These are phyloP conservation scores for Elongisporangium anandrum DNA, from an alignment of 352 stramenopile genomes.

Conservation along the genomic window DNA sequence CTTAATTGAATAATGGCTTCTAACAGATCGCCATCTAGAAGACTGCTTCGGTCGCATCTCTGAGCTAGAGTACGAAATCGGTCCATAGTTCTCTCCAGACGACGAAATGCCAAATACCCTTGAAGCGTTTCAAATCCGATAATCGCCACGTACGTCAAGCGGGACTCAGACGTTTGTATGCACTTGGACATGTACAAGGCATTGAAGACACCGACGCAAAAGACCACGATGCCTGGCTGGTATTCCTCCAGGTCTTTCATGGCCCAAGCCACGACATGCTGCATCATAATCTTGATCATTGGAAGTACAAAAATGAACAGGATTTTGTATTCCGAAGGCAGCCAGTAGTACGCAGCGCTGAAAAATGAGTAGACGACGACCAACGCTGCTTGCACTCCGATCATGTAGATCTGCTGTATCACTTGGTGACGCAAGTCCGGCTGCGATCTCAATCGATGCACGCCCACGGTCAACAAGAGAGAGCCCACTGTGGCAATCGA, in stretches of 20 bases:
- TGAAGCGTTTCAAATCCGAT: too few relatives aligned
- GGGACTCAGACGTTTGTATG: slow-evolving; percentile 3
- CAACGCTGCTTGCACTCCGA: neutral
- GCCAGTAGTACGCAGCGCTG: neutral
- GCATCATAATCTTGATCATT: neutral
- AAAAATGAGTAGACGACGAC: neutral
- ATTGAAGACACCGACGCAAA: slow-evolving; percentile 17
- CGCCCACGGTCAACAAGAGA: neutral
- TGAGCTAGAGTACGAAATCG: too few relatives aligned
- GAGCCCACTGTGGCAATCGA: neutral
- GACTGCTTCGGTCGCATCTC: too few relatives aligned
- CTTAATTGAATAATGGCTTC: too few relatives aligned
- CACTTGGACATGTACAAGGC: slow-evolving; percentile 15
- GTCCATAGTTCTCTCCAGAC: too few relatives aligned
- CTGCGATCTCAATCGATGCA: neutral
- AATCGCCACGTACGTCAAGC: too few relatives aligned
- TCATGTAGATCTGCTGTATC: neutral
- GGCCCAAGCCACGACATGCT: neutral
- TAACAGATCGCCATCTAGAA: too few relatives aligned
- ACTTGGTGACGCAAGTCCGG: neutral
- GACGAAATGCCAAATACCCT: too few relatives aligned
- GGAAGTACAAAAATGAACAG: neutral
- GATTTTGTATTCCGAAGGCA: neutral
- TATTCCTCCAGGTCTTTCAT: neutral
- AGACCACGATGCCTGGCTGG: slow-evolving; percentile 5